Conservation (phyloP, 129 eudicot species). For the Flaveria sonorensis region DNA sequence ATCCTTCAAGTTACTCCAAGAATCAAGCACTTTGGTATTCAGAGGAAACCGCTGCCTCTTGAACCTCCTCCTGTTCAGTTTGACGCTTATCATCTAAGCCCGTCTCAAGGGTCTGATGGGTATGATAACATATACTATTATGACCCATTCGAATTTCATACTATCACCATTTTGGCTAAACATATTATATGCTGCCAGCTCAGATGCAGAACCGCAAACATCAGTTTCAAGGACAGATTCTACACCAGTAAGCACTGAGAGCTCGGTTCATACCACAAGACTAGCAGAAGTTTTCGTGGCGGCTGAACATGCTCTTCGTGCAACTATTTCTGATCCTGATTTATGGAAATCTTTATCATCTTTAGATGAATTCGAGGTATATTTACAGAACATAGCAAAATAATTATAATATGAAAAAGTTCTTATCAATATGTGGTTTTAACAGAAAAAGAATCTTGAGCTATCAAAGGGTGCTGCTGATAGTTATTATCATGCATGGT, state of each 20-base stretch:
- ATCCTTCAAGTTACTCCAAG: conserved; percentile 73
- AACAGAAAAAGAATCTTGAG: conserved; percentile 78
- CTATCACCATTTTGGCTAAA: not conserved
- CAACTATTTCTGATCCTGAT: conserved; percentile 71
- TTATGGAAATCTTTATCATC: conserved; percentile 77
- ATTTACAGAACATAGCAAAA: not conserved
- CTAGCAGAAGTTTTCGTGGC: conserved; percentile 87
- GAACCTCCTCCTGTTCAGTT: conserved; percentile 82
- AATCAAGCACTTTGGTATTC: conserved; percentile 77
- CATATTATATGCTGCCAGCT: conserved; percentile 49
- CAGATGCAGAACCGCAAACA: conserved; percentile 46
- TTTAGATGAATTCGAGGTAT: conserved; percentile 82
- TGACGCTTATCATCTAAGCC: conserved; percentile 79
- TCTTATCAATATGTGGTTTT: conserved; percentile 8
- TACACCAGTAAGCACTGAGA: conserved; percentile 30
- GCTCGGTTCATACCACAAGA: conserved; percentile 62
- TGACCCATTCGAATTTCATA: not conserved
- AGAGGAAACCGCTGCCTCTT: conserved; percentile 83
- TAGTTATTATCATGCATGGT: conserved; percentile 88
- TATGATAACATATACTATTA: conserved; percentile 23
- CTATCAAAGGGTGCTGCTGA: conserved; percentile 91
- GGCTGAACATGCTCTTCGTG: conserved; percentile 79
- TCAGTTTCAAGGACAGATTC: conserved; percentile 62
- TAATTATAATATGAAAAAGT: not conserved
- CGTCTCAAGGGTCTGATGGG: conserved; percentile 70